Evolutionary conservation across 148 eudicot genomes (phyloP).

Genomic region (Drosera capensis): DNA sequence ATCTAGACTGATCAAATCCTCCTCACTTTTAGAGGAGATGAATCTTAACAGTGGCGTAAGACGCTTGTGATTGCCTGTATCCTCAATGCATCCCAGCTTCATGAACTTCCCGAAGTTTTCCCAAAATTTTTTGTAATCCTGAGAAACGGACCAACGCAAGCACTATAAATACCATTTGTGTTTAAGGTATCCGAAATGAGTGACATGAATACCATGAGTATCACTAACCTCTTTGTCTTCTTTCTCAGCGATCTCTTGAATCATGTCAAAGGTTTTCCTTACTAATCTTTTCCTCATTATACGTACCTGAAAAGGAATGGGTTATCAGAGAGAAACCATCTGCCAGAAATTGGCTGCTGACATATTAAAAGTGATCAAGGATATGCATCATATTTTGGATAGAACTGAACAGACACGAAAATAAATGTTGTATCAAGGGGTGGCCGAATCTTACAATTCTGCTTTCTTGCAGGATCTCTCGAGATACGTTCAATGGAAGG

Average conservation of each 20-base stretch:
- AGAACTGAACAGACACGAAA: no score
- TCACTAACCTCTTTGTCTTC: constrained; percentile 78
- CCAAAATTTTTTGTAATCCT: constrained; percentile 98
- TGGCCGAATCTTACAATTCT: constrained; percentile 53
- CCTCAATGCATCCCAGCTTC: constrained; percentile 93
- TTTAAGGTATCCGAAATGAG: no score
- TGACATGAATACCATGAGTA: no score
- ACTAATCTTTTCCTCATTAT: constrained; percentile 95
- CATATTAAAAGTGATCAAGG: no score
- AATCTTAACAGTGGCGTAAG: constrained; percentile 73
- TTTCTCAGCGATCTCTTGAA: constrained; percentile 75
- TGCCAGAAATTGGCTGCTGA: no score
- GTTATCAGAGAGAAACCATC: no score
- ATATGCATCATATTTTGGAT: no score
- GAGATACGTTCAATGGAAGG: constrained; percentile 92
- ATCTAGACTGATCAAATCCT: constrained; percentile 77
- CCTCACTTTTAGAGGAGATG: constrained; percentile 77
- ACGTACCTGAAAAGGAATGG: constrained; percentile 88
- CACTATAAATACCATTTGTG: no score
- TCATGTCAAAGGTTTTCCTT: constrained; percentile 95
- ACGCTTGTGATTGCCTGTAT: constrained; percentile 88
- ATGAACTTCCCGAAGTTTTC: constrained; percentile 93
- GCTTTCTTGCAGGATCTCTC: constrained; percentile 98
- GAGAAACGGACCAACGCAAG: no score
- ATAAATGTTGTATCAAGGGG: not conserved